phyloP scores from a whole-genome alignment of 1,139 yeast genomes.

The Geotrichum histeridarum region DNA sequence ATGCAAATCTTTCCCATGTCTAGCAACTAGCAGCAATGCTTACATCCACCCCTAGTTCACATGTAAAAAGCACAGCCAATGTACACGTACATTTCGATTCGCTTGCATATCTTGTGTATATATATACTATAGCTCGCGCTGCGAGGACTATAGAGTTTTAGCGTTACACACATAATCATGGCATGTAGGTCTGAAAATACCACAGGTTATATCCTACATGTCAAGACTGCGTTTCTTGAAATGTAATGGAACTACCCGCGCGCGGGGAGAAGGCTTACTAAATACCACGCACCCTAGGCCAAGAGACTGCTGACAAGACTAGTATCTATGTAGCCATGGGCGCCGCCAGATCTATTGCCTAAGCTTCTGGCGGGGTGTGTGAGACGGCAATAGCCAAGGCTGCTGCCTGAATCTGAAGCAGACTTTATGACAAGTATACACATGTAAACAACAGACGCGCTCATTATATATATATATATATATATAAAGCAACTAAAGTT shows the following conservation, averaged over 20 bases:
- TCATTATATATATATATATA: too few relatives aligned
- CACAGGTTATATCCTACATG: neutral
- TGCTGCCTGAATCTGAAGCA: too few relatives aligned
- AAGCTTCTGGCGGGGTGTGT: neutral
- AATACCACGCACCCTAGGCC: neutral
- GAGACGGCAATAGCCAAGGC: neutral
- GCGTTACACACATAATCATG: neutral
- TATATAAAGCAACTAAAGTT: too few relatives aligned
- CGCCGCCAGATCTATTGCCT: neutral
- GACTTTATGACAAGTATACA: too few relatives aligned
- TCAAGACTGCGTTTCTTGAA: neutral
- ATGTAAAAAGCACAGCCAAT: neutral
- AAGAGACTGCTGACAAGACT: neutral
- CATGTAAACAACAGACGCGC: too few relatives aligned
- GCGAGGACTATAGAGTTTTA: too few relatives aligned
- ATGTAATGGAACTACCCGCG: too few relatives aligned
- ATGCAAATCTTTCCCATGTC: too few relatives aligned
- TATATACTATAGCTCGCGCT: neutral
- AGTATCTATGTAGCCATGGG: neutral
- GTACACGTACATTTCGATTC: neutral
- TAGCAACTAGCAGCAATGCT: neutral
- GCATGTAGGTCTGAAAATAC: neutral
- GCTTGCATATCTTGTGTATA: neutral
- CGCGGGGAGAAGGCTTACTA: neutral
- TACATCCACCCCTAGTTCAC: neutral